Evolutionary conservation across 768 basidiomycete genomes (phyloP).

Genomic region (Termitomyces sp.): DNA sequence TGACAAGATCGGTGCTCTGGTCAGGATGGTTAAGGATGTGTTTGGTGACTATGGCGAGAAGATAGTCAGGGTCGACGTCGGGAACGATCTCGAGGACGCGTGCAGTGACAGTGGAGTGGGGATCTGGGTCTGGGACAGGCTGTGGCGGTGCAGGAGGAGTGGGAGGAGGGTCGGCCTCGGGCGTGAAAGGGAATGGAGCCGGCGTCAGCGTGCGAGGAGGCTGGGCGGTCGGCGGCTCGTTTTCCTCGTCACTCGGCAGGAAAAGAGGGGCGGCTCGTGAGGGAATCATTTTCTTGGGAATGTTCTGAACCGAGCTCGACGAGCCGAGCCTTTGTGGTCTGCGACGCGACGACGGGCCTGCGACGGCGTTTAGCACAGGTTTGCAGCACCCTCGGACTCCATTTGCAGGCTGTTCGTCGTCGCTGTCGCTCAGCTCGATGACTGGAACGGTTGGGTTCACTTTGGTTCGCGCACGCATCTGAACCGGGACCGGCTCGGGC

Average conservation of each 20-base stretch:
- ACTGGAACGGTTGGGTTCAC: slow-evolving; percentile 16
- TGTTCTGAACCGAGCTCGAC: slow-evolving; percentile 7
- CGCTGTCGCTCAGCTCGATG: slow-evolving; percentile 51
- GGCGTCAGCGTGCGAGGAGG: not conserved
- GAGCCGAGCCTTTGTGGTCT: not conserved
- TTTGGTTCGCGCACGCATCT: not conserved
- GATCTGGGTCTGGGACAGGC: slow-evolving; percentile 12
- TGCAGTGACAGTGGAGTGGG: slow-evolving; percentile 27
- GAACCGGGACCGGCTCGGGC: slow-evolving; percentile 9
- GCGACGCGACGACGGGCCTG: slow-evolving; percentile 12
- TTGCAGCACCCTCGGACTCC: not conserved
- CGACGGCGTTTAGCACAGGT: not conserved
- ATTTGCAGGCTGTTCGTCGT: slow-evolving; percentile 23
- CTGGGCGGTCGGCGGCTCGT: slow-evolving; percentile 17
- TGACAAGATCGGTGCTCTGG: slow-evolving; percentile 25
- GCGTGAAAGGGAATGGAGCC: not conserved
- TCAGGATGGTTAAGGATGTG: slow-evolving; percentile 28
- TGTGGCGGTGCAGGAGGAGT: not conserved
- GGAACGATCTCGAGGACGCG: slow-evolving; percentile 67
- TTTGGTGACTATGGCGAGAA: slow-evolving; percentile 39
- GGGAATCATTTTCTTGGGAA: slow-evolving; percentile 8
- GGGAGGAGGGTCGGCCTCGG: not conserved
- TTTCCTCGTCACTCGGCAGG: slow-evolving; percentile 31
- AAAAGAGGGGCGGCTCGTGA: slow-evolving; percentile 23
- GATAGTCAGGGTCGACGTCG: slow-evolving; percentile 58